Percentiles rank a stretch among this genome's conserved stretches.
These are phyloP conservation scores for Alternaria gansuensis DNA, from an alignment of 2,329 filamentous ascomycete genomes.

Conservation along the genomic window DNA sequence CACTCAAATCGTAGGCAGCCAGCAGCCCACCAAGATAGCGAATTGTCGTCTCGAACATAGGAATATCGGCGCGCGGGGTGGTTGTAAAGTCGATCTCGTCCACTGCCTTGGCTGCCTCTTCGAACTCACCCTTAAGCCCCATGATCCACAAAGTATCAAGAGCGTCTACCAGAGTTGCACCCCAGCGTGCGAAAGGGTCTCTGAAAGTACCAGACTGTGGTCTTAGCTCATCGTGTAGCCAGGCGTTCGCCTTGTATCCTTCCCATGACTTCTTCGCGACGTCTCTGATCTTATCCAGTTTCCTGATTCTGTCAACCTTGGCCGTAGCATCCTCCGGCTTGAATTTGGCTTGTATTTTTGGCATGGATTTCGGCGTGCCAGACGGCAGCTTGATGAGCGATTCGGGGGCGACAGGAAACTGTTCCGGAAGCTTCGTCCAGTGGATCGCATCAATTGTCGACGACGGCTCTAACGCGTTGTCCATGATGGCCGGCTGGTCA, in stretches of 20 bases:
- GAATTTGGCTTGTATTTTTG: constrained; percentile 79
- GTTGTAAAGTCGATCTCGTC: constrained; percentile 69
- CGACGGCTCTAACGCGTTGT: constrained; percentile 35
- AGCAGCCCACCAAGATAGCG: constrained; percentile 75
- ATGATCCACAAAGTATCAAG: constrained; percentile 79
- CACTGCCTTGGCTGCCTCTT: constrained; percentile 67
- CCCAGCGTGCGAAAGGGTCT: constrained; percentile 92
- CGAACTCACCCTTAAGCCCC: constrained; percentile 71
- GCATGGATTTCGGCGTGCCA: constrained; percentile 73
- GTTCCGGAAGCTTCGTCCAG: constrained; percentile 78
- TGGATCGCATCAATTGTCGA: constrained; percentile 58
- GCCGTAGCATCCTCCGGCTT: constrained; percentile 65
- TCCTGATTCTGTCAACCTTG: constrained; percentile 66
- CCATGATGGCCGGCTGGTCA: constrained; percentile 22
- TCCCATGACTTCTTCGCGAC: constrained; percentile 82
- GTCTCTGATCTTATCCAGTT: constrained; percentile 72
- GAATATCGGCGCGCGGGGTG: constrained; percentile 62
- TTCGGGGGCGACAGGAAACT: constrained; percentile 76
- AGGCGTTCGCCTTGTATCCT: constrained; percentile 81
- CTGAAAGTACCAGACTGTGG: constrained; percentile 73
- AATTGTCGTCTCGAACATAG: constrained; percentile 76
- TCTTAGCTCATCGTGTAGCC: constrained; percentile 84
- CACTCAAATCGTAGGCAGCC: constrained; percentile 74
- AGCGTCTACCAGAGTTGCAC: constrained; percentile 82
- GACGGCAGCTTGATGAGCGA: constrained; percentile 80